A percentile compares a stretch with the other conserved stretches of the same genome.
These are phyloP conservation scores for Diaporthe destruens DNA, from an alignment of 2,329 filamentous ascomycete species.

Conservation along the genomic window DNA sequence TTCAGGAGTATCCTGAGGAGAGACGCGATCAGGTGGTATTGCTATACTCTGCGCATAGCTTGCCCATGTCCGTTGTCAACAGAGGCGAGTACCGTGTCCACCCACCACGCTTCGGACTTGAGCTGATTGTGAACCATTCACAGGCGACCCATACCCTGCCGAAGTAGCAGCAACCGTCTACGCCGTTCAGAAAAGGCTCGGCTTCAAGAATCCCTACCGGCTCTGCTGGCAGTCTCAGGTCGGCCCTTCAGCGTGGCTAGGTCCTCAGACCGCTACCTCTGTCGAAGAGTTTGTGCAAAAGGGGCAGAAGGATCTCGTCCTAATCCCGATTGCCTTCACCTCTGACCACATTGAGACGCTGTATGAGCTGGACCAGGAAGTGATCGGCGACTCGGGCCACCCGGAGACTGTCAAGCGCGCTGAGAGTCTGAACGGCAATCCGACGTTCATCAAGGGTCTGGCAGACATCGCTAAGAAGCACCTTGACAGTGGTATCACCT, in stretches of 20 bases:
- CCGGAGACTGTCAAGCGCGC: constrained; percentile 86
- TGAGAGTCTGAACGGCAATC: constrained; percentile 91
- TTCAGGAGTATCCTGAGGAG: constrained; percentile 86
- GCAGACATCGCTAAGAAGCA: constrained; percentile 89
- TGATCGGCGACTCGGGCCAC: constrained; percentile 88
- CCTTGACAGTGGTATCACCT: constrained; percentile 74
- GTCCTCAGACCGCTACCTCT: constrained; percentile 89
- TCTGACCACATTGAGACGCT: constrained; percentile 99
- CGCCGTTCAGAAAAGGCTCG: constrained; percentile 93
- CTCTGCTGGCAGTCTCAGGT: constrained; percentile 99
- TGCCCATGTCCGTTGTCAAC: constrained; percentile 98
- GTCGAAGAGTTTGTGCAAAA: constrained; percentile 91
- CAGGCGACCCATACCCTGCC: constrained; percentile 92
- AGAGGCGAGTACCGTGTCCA: constrained; percentile 66
- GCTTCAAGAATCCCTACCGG: constrained; percentile 90
- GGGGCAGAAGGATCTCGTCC: constrained; percentile 89
- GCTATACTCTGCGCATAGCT: constrained; percentile 93
- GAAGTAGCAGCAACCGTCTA: constrained; percentile 97
- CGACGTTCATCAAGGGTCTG: constrained; percentile 89
- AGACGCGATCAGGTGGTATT: constrained; percentile 84
- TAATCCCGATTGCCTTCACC: constrained; percentile 97
- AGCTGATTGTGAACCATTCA: constrained; percentile 47
- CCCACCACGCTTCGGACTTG: not conserved
- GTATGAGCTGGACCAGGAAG: constrained; percentile 93
- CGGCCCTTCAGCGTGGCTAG: constrained; percentile 93